Conservation (phyloP, 164 flowering plant genomes). For the Sextonia rubra region DNA sequence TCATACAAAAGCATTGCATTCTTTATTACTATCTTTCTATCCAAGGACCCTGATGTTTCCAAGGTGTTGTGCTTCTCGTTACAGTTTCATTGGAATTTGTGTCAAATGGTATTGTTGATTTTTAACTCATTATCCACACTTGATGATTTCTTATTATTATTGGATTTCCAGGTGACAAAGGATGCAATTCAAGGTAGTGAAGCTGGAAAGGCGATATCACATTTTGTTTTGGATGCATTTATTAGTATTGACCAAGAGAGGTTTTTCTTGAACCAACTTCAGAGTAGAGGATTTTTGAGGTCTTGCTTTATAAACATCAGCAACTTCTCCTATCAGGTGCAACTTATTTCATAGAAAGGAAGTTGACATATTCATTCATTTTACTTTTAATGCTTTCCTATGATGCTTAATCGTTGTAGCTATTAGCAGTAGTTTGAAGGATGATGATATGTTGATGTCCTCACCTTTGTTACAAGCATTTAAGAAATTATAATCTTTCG, state of each 20-base stretch:
- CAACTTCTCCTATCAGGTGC: constrained; percentile 64
- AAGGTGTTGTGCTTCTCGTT: background rate
- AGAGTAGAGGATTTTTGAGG: constrained; percentile 84
- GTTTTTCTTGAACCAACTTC: constrained; percentile 81
- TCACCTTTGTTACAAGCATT: too few species aligned
- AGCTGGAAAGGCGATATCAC: constrained; percentile 70
- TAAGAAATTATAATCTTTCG: too few species aligned
- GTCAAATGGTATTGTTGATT: too few species aligned
- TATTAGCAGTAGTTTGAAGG: too few species aligned
- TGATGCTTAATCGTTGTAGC: too few species aligned
- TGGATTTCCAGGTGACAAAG: constrained; percentile 52
- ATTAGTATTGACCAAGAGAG: constrained; percentile 80
- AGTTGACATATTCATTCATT: too few species aligned
- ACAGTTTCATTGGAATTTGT: background rate
- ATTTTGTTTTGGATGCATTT: constrained; percentile 80
- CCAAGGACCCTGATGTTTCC: background rate
- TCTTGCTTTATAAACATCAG: constrained; percentile 69
- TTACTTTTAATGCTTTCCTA: too few species aligned
- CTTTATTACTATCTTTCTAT: background rate
- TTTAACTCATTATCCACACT: background rate
- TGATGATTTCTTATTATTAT: background rate
- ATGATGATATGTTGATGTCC: too few species aligned
- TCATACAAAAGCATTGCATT: too few species aligned
- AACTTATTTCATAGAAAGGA: background rate
- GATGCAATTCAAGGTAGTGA: constrained; percentile 94